Conservation (phyloP, 345 rosid species). For the Microthlaspi erraticum region DNA sequence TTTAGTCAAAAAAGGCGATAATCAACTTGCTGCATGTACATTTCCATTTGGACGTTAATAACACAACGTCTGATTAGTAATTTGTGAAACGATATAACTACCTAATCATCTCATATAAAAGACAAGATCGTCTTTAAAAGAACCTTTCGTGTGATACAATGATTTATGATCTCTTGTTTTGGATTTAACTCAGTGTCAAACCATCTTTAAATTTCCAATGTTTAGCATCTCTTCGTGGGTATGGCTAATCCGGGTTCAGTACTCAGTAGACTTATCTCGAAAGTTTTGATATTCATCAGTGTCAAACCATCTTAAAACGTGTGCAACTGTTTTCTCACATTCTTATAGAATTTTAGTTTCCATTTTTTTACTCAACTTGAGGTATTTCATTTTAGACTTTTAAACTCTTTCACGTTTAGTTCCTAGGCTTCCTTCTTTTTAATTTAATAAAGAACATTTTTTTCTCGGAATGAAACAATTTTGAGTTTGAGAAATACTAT, state of each 20-base stretch:
- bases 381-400: constrained; percentile 6
- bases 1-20: constrained; percentile 23
- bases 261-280: constrained; percentile 19
- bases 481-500: neutral
- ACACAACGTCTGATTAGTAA: neutral
- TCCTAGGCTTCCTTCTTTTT: neutral
- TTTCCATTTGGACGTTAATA: constrained; percentile 16
- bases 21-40: constrained; percentile 15
- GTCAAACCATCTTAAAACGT: too few species aligned
- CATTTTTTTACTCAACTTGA: neutral
- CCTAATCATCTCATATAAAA: too few species aligned
- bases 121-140: too few species aligned
- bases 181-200: neutral
- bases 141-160: neutral
- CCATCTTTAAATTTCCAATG: neutral
- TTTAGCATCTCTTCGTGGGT: constrained; percentile 7
- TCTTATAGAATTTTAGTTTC: constrained; percentile 2
- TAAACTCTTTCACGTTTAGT: constrained; percentile 29
- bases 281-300: constrained; percentile 6
- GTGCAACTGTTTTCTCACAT: neutral
- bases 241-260: neutral
- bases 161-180: neutral
- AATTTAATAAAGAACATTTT: neutral
- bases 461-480: constrained; percentile 6
- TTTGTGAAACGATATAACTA: too few species aligned